Conservation (phyloP, 164 flowering plant genomes). For the Malania oleifera region DNA sequence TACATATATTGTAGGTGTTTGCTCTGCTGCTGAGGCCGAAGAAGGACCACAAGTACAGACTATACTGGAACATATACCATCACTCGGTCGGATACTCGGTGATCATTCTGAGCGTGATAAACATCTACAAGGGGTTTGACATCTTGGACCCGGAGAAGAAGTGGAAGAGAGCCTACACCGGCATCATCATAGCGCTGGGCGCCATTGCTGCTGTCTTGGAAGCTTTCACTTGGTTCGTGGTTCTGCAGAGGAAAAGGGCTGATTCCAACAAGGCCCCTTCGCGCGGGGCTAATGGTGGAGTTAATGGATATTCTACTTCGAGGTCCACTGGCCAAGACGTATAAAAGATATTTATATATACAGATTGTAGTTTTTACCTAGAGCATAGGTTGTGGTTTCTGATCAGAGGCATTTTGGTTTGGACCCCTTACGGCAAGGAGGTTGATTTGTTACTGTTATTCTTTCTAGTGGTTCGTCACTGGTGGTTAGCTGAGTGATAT, state of each 20-base stretch:
- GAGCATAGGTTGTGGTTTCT: no score
- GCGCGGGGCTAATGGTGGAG: conserved; percentile 10
- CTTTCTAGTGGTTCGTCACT: no score
- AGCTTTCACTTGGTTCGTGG: conserved; percentile 45
- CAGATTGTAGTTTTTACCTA: no score
- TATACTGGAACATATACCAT: conserved; percentile 82
- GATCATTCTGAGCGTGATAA: conserved; percentile 48
- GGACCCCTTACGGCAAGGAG: no score
- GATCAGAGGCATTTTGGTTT: no score
- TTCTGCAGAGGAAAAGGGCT: conserved; percentile 35
- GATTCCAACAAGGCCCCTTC: conserved; percentile 23
- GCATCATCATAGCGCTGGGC: conserved; percentile 28
- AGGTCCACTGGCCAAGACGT: no score
- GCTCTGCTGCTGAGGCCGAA: conserved; percentile 82
- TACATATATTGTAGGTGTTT: conserved; percentile 38
- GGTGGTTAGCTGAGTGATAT: no score
- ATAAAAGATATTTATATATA: no score
- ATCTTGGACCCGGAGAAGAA: conserved; percentile 43
- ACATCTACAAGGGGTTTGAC: conserved; percentile 59
- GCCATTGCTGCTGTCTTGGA: conserved; percentile 29
- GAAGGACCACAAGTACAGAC: conserved; percentile 70
- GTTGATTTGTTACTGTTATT: no score
- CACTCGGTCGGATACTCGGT: conserved; percentile 49
- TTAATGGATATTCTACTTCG: conserved; percentile 7
- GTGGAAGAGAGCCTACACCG: conserved; percentile 55